Evolutionary conservation across 441 rosid species (phyloP).

Genomic region (Populus hybrid): DNA sequence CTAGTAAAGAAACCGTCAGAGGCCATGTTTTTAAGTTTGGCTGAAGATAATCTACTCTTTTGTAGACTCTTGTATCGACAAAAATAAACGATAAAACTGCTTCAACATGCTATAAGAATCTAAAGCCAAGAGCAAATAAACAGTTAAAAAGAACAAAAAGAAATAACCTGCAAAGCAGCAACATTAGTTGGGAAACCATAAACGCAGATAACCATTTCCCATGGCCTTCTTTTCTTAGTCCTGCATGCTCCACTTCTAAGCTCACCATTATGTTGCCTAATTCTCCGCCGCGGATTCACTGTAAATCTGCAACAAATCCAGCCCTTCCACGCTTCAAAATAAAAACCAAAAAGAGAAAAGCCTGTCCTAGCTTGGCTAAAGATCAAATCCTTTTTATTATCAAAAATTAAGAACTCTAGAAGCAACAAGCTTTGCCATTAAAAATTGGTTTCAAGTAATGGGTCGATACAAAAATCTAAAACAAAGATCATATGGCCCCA

Average conservation of each 20-base stretch:
- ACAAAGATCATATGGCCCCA: background rate
- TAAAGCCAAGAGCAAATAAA: background rate
- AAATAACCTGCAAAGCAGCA: conserved; percentile 83
- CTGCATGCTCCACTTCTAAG: conserved; percentile 68
- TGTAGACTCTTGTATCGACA: background rate
- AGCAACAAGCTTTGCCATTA: background rate
- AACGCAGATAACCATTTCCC: conserved; percentile 92
- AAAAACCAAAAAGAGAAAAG: background rate
- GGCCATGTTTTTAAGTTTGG: background rate
- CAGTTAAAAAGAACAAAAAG: background rate
- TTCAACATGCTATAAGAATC: background rate
- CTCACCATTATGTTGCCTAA: conserved; percentile 91
- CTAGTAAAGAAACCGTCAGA: background rate
- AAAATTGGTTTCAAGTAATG: background rate
- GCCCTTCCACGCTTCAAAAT: background rate
- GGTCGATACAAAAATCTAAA: background rate
- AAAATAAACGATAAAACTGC: background rate
- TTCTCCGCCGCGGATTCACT: conserved; percentile 81
- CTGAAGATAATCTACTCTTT: background rate
- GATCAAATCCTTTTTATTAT: background rate
- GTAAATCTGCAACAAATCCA: conserved; percentile 55
- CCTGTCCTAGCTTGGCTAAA: background rate
- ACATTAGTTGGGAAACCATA: conserved; percentile 81
- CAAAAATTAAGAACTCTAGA: background rate
- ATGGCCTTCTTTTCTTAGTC: conserved; percentile 81